phyloP scores from a whole-genome alignment of 331 rosid species.

The Quercus phellos region DNA sequence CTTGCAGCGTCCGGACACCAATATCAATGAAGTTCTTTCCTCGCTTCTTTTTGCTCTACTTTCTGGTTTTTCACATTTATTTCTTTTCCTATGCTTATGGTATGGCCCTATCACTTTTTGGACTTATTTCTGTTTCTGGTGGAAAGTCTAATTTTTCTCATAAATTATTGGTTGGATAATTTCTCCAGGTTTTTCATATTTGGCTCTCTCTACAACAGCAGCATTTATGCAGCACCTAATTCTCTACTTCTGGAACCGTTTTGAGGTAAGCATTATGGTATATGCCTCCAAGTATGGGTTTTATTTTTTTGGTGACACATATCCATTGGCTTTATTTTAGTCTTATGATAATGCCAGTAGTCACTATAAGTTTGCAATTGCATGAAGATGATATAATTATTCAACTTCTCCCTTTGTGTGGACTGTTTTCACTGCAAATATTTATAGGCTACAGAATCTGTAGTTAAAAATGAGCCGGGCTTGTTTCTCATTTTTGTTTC shows the following conservation, averaged over 20 bases:
- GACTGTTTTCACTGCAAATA: not conserved
- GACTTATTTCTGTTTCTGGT: not conserved
- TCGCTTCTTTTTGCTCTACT: conserved; percentile 94
- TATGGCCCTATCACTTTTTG: conserved; percentile 26
- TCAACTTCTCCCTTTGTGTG: not conserved
- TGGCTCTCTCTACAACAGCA: conserved; percentile 94
- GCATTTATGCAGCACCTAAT: conserved; percentile 97
- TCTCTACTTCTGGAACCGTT: conserved; percentile 94
- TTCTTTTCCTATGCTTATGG: conserved; percentile 94
- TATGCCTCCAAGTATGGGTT: not conserved
- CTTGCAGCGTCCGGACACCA: conserved; percentile 95
- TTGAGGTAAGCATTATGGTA: conserved; percentile 59
- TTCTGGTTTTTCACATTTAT: conserved; percentile 93
- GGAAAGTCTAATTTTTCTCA: conserved; percentile 10
- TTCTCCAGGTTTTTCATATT: conserved; percentile 86
- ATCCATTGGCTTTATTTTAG: not conserved
- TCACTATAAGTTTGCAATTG: not conserved
- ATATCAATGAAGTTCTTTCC: conserved; percentile 99
- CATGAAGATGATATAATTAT: not conserved
- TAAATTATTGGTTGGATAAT: conserved; percentile 16
- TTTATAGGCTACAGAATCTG: not conserved
- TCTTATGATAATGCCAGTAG: too few relatives aligned
- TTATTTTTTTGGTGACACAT: not conserved
- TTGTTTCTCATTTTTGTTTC: not conserved
- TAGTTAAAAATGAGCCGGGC: not conserved